phyloP scores from a whole-genome alignment of 2,329 filamentous ascomycete genomes.

The Colletotrichum tofieldiae region DNA sequence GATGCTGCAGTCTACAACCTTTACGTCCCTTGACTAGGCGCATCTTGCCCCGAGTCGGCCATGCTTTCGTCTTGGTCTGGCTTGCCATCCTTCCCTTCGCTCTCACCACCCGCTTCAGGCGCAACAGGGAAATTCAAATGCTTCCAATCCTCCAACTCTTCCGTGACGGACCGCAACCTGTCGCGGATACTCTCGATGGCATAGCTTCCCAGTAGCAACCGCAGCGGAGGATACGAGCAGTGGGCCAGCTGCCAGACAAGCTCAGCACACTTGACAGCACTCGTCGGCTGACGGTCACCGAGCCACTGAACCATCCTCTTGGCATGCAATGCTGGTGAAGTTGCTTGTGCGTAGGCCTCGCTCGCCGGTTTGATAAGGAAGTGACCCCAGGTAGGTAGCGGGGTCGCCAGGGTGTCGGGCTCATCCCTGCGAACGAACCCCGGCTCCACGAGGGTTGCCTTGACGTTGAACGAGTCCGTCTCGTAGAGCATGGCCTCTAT shows the following conservation, averaged over 20 bases:
- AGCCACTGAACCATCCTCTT: conserved; percentile 95
- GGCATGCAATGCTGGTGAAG: conserved; percentile 89
- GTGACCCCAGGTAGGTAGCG: conserved; percentile 88
- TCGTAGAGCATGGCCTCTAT: conserved; percentile 98
- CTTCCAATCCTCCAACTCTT: conserved; percentile 96
- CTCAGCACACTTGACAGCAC: conserved; percentile 92
- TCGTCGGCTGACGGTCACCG: conserved; percentile 91
- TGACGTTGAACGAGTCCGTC: conserved; percentile 91
- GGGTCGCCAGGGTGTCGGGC: conserved; percentile 68
- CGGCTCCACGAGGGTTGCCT: conserved; percentile 92
- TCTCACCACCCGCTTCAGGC: conserved; percentile 50
- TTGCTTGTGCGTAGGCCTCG: conserved; percentile 83
- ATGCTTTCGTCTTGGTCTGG: conserved; percentile 34
- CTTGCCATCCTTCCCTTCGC: conserved; percentile 33
- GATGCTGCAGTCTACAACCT: neutral
- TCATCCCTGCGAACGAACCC: conserved; percentile 92
- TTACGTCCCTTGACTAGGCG: conserved; percentile 10
- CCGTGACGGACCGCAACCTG: conserved; percentile 88
- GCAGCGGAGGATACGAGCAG: conserved; percentile 91
- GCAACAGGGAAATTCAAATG: conserved; percentile 79
- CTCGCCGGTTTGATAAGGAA: conserved; percentile 91
- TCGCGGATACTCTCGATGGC: conserved; percentile 97
- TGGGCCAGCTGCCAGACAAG: conserved; percentile 95
- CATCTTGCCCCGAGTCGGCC: conserved; percentile 25
- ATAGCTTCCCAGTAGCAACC: conserved; percentile 91